Base-by-base conservation (phyloP, 2,329 filamentous ascomycete genomes). In the Nigrospora oryzae region DNA sequence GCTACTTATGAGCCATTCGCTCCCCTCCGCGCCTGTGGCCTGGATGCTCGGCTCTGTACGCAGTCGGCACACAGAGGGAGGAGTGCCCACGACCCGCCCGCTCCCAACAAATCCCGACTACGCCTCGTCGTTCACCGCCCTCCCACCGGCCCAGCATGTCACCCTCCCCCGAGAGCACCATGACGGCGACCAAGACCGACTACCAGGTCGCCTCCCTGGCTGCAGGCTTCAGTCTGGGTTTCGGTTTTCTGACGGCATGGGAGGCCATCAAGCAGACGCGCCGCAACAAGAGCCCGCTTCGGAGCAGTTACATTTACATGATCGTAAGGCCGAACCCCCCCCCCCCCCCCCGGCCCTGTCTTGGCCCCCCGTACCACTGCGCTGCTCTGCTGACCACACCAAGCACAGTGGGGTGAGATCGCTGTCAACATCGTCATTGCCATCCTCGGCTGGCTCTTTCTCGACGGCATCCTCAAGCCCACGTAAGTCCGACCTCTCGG, bases 401-500 rank as follows among this genome's bases (percentile, higher is more conserved):
- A 10, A 28, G 2, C 23, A 6, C 23, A 28, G 8, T 73, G 70
- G 69, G 56, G 61, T 12, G 68, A 73, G 41, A 63, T 70, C 5
- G 5, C 58, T 2, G 64, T 64, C 10, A 70, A 66, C 42, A 28
- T 67, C 1, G 51, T 53, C 7, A 67, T 71, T 43, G 58, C 59
- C 10, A 52, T 70, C 8, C 46, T 68, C 2, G 65, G 59, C 5
- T 73, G 63, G 57, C 51, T 71, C 1, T 66, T 65, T 43, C 47
- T 73, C 0, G 54, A 63, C 34, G 63, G 58, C 1, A 47, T 61
- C 4, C 53, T 72, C 14, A 49, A 50, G 5, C 51, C 61, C 7
- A 56, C 50, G 63, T 66, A 44, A 48, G 54, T 34, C 28, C 17
- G 23, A 11, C 15, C n/a, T 15, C 17, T 38, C 48, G 50, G 36